Percentiles rank a stretch among this genome's conserved stretches.
These are phyloP conservation scores for Astrothelium subdiscretum DNA, from an alignment of 495 filamentous ascomycete species.

Conservation along the genomic window DNA sequence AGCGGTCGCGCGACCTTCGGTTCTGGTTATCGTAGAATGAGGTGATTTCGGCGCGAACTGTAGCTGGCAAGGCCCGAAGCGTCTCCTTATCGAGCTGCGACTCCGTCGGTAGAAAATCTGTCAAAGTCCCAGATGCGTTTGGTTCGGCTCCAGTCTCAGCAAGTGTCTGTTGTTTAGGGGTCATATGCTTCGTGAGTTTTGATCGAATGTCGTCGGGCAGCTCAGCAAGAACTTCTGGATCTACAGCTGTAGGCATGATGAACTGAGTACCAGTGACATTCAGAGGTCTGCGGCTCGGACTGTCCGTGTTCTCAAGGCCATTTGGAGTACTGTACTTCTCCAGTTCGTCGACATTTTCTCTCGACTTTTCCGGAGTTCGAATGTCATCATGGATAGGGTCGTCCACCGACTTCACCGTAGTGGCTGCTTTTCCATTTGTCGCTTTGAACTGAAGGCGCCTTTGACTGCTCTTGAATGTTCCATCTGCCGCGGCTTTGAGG, in stretches of 20 bases:
- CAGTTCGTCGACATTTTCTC: conserved; percentile 7
- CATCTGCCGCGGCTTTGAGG: conserved; percentile 38
- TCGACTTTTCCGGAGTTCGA: conserved; percentile 58
- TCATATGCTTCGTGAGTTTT: conserved; percentile 43
- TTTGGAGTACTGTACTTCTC: conserved; percentile 8
- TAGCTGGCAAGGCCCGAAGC: conserved; percentile 66
- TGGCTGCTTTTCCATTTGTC: conserved; percentile 4
- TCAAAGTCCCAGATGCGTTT: not conserved
- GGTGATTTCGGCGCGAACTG: conserved; percentile 70
- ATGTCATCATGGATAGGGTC: conserved; percentile 43
- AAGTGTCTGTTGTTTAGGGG: not conserved
- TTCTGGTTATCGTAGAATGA: conserved; percentile 45
- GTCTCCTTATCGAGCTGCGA: conserved; percentile 30
- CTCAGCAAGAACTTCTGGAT: conserved; percentile 63
- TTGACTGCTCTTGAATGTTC: conserved; percentile 36
- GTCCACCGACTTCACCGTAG: conserved; percentile 16
- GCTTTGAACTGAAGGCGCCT: conserved; percentile 47
- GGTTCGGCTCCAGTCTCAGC: not conserved
- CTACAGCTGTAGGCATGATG: conserved; percentile 67
- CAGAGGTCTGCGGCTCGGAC: conserved; percentile 49
- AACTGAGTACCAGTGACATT: conserved; percentile 82
- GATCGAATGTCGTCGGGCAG: conserved; percentile 69
- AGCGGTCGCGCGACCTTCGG: conserved; percentile 26
- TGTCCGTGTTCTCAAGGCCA: conserved; percentile 31
- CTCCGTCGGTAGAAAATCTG: conserved; percentile 20